A percentile compares a stretch with the other conserved stretches of the same genome.
These are phyloP conservation scores for Hypoxylon sp. DNA, from an alignment of 2,329 filamentous ascomycete species.

Conservation along the genomic window DNA sequence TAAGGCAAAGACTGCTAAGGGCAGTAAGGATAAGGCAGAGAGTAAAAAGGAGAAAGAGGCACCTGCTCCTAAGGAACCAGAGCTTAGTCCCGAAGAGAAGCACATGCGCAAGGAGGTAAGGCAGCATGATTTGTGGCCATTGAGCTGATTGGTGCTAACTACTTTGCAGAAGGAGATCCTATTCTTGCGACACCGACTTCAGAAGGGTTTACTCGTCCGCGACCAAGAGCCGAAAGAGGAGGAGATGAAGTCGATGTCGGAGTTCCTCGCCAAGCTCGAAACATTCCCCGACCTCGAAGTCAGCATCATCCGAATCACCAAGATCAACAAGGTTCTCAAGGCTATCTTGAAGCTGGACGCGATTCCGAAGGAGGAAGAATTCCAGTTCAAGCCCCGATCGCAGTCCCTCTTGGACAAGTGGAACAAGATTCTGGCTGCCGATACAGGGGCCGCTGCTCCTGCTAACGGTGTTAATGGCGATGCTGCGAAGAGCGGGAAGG, in stretches of 20 bases:
- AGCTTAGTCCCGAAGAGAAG: constrained; percentile 71
- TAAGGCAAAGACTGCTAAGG: constrained; percentile 69
- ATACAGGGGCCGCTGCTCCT: constrained; percentile 60
- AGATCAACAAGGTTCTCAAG: constrained; percentile 99
- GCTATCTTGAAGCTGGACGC: constrained; percentile 88
- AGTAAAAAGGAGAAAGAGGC: constrained; percentile 69
- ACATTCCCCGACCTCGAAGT: constrained; percentile 84
- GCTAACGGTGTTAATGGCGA: constrained; percentile 66
- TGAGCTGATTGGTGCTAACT: constrained; percentile 54
- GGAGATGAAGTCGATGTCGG: constrained; percentile 84
- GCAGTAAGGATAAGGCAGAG: constrained; percentile 57
- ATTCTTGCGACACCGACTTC: constrained; percentile 93
- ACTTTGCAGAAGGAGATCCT: constrained; percentile 80
- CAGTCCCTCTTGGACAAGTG: constrained; percentile 86
- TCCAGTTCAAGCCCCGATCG: constrained; percentile 88
- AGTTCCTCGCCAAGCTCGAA: constrained; percentile 86
- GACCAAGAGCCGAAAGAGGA: constrained; percentile 89
- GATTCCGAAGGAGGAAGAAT: constrained; percentile 91
- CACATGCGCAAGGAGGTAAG: constrained; percentile 72
- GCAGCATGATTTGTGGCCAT: neutral
- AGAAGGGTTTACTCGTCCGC: constrained; percentile 90
- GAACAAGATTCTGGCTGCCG: constrained; percentile 83
- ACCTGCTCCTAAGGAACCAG: constrained; percentile 67
- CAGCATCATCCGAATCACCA: constrained; percentile 88
- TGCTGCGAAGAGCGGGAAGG: constrained; percentile 52